These are phyloP conservation scores for Calonectria ilicicola DNA, from an alignment of 2,329 filamentous ascomycete species.

Conservation along the genomic window DNA sequence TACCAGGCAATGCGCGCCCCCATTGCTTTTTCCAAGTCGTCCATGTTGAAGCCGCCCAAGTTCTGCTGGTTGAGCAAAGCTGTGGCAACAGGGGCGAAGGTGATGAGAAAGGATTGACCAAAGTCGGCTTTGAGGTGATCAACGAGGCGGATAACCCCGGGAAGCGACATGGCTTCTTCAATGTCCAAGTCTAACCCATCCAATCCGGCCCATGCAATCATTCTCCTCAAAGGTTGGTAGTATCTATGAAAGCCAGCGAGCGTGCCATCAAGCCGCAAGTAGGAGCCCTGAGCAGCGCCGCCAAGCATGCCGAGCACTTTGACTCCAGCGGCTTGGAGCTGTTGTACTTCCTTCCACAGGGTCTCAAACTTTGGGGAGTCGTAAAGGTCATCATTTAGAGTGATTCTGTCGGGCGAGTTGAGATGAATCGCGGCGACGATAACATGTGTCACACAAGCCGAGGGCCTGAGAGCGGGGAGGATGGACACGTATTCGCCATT, in stretches of 20 bases:
- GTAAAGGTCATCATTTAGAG: constrained; percentile 82
- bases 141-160: constrained; percentile 73
- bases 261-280: constrained; percentile 64
- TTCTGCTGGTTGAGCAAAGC: constrained; percentile 69
- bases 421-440: constrained; percentile 87
- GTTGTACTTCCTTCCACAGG: constrained; percentile 80
- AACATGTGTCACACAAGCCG: constrained; percentile 75
- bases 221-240: constrained; percentile 74
- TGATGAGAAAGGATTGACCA: constrained; percentile 76
- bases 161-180: constrained; percentile 78
- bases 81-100: constrained; percentile 82
- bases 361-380: constrained; percentile 72
- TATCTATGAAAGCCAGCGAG: constrained; percentile 76
- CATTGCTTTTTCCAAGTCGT: constrained; percentile 72
- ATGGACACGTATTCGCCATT: constrained; percentile 59
- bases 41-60: constrained; percentile 84
- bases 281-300: constrained; percentile 82
- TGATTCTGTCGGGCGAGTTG: constrained; percentile 74
- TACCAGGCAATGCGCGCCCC: constrained; percentile 80
- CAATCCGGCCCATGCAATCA: constrained; percentile 70
- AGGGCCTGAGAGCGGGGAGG: constrained; percentile 57
- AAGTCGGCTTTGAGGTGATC: constrained; percentile 76
- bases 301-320: constrained; percentile 88
- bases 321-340: constrained; percentile 78
- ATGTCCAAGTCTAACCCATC: constrained; percentile 82